Evolutionary conservation across 148 eudicot species (phyloP).

Genomic region (Vaccinium darrowii): DNA sequence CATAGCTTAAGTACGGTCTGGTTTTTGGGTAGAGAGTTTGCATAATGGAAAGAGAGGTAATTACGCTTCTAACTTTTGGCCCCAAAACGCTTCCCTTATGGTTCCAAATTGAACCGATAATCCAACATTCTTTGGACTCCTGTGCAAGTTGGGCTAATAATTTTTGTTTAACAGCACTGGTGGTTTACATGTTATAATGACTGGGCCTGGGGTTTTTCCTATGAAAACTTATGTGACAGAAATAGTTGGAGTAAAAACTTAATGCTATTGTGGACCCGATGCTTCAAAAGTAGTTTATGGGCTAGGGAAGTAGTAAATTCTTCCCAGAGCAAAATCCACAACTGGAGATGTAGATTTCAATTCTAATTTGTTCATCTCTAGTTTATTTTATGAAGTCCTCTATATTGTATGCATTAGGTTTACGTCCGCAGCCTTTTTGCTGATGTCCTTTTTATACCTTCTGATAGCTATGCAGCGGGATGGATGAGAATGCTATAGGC

Average conservation of each 20-base stretch:
- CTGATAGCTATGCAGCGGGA: slow-evolving; percentile 80
- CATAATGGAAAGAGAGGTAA: not conserved
- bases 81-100: not conserved
- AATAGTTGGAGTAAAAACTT: not conserved
- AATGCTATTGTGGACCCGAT: not conserved
- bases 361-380: not conserved
- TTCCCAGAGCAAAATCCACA: not conserved
- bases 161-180: not conserved
- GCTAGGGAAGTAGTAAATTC: not conserved
- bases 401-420: not conserved
- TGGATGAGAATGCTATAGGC: slow-evolving; percentile 97
- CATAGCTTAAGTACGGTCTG: not conserved
- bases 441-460: slow-evolving; percentile 11
- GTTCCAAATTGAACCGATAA: not conserved
- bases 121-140: not conserved
- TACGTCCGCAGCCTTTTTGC: not conserved
- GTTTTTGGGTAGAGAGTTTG: not conserved
- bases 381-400: not conserved
- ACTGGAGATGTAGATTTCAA: not conserved
- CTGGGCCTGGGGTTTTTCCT: not conserved
- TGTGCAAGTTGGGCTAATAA: not conserved
- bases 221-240: not conserved
- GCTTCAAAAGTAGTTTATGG: not conserved
- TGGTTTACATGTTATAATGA: not conserved
- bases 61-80: not conserved